These are phyloP conservation scores for slime mould (Dictyostelium discoideum) DNA, from an alignment of 78 protist species.

Conservation along the genomic window dicty_2.7 NC_007091.3:1415501-1416000, in stretches of 20 bases:
- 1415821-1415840: too few species aligned
- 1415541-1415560: conserved; percentile 12
- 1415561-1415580: neutral
- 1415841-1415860: neutral
- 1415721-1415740: too few species aligned
- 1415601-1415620: neutral
- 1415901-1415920: neutral
- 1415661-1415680: neutral
- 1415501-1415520: neutral
- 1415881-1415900: neutral
- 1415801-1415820: too few species aligned
- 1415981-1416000: neutral
- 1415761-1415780: too few species aligned
- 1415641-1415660: conserved; percentile 1
- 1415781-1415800: neutral
- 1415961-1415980: neutral
- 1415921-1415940: neutral
- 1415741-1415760: too few species aligned
- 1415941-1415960: neutral
- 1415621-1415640: conserved; percentile 6
- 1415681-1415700: neutral
- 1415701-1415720: neutral
- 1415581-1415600: neutral
- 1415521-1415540: neutral
- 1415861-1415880: too few species aligned